These are phyloP conservation scores for Penicillium manginii DNA, from an alignment of 495 filamentous ascomycete species.

Conservation along the genomic window DNA sequence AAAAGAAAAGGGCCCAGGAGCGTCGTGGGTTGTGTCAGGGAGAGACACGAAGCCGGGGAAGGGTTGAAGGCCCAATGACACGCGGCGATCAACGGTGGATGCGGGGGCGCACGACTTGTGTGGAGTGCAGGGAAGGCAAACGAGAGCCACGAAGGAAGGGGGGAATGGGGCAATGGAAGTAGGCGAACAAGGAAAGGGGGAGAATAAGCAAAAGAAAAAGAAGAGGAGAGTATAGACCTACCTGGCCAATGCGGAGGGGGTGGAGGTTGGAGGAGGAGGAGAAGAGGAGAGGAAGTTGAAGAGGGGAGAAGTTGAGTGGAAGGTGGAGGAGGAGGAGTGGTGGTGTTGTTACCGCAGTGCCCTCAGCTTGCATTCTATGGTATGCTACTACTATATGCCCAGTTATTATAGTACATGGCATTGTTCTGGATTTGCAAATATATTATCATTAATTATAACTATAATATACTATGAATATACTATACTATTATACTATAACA, in stretches of 20 bases:
- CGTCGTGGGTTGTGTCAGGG: conserved; percentile 2
- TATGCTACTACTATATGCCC: background rate
- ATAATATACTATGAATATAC: no score
- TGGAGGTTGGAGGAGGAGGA: background rate
- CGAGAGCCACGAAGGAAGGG: background rate
- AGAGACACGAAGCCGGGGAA: conserved; percentile 23
- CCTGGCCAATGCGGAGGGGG: background rate
- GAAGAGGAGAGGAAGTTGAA: background rate
- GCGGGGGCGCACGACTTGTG: conserved; percentile 14
- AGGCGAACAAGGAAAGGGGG: background rate
- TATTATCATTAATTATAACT: no score
- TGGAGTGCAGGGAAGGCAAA: conserved; percentile 18
- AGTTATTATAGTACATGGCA: no score
- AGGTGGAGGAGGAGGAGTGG: background rate
- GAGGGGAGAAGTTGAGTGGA: background rate
- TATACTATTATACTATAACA: no score
- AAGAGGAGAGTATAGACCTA: background rate
- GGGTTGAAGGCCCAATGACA: conserved; percentile 24
- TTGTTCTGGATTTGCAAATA: no score
- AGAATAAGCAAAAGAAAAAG: background rate
- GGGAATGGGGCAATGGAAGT: background rate
- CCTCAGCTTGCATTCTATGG: no score
- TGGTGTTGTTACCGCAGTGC: background rate
- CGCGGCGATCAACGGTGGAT: conserved; percentile 22
- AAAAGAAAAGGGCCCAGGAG: conserved; percentile 19